Evolutionary conservation across 164 flowering plant genomes (phyloP).

Genomic region (Euptelea pleiosperma): DNA sequence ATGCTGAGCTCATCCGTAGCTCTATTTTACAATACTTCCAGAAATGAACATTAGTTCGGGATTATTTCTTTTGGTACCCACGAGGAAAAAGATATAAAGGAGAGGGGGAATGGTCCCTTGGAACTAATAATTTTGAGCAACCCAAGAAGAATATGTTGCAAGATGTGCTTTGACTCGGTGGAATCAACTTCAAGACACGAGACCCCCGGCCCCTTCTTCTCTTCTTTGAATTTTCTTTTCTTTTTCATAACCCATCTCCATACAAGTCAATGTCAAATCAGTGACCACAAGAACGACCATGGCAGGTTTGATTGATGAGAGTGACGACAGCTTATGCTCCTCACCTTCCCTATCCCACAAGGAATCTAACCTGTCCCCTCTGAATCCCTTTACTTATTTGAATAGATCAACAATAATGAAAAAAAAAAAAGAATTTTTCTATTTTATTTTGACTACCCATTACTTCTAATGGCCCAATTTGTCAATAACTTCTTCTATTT

Average conservation of each 20-base stretch:
- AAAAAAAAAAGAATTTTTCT: not conserved
- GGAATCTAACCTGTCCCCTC: not conserved
- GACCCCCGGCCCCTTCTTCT: not conserved
- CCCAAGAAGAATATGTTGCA: constrained; percentile 12
- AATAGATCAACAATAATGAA: not conserved
- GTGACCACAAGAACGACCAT: not conserved
- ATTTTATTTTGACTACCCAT: no score
- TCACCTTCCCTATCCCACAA: not conserved
- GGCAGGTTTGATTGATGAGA: not conserved
- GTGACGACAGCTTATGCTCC: not conserved
- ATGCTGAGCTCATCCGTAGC: not conserved
- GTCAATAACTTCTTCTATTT: no score
- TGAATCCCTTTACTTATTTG: not conserved
- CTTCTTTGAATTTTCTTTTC: not conserved
- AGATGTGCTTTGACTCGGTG: constrained; percentile 8
- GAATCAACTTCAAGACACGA: not conserved
- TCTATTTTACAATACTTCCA: not conserved
- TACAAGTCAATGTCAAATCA: not conserved
- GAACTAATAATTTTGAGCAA: constrained; percentile 11
- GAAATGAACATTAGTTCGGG: not conserved
- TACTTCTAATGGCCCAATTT: no score
- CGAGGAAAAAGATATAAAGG: constrained; percentile 2
- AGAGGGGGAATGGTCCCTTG: constrained; percentile 1
- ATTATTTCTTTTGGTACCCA: not conserved
- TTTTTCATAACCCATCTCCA: not conserved